Evolutionary conservation across 192 early-diverging fungal genomes (phyloP).

Genomic region (Radiomyces spectabilis): DNA sequence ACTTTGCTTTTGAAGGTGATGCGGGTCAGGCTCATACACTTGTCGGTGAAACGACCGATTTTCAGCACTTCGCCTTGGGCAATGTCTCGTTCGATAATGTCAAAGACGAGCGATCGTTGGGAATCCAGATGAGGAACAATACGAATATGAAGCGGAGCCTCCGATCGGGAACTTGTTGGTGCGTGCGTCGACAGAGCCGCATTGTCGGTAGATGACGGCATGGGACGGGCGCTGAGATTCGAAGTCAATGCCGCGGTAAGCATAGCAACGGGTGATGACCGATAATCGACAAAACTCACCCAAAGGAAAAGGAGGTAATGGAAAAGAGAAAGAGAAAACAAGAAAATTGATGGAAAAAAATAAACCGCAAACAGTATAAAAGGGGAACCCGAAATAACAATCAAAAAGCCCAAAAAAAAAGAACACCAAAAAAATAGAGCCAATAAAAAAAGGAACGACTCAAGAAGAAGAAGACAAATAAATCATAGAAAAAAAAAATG

Average conservation of each 20-base stretch:
- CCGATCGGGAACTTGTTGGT: too few relatives aligned
- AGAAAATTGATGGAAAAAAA: neutral
- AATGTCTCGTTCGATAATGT: conserved; percentile 40
- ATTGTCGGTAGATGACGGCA: too few relatives aligned
- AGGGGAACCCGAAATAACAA: neutral
- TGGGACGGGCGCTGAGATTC: too few relatives aligned
- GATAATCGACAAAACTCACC: neutral
- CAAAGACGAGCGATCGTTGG: conserved; percentile 42
- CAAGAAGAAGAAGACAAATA: too few relatives aligned
- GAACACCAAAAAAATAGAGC: too few relatives aligned
- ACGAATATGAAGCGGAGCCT: conserved; percentile 33
- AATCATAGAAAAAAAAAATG: too few relatives aligned
- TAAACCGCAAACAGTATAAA: neutral
- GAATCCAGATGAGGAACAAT: conserved; percentile 51
- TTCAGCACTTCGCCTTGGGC: conserved; percentile 17
- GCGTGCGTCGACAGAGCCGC: too few relatives aligned
- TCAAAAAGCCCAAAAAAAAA: neutral
- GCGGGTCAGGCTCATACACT: conserved; percentile 37
- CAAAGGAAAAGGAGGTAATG: neutral
- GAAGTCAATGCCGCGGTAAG: conserved; percentile 1
- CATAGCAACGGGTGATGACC: neutral
- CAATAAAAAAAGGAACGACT: too few relatives aligned
- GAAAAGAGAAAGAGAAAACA: neutral
- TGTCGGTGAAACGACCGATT: conserved; percentile 32
- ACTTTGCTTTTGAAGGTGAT: conserved; percentile 78